Conservation (phyloP, 2,329 filamentous ascomycete species). For the Kalaharituber pfeilii region DNA sequence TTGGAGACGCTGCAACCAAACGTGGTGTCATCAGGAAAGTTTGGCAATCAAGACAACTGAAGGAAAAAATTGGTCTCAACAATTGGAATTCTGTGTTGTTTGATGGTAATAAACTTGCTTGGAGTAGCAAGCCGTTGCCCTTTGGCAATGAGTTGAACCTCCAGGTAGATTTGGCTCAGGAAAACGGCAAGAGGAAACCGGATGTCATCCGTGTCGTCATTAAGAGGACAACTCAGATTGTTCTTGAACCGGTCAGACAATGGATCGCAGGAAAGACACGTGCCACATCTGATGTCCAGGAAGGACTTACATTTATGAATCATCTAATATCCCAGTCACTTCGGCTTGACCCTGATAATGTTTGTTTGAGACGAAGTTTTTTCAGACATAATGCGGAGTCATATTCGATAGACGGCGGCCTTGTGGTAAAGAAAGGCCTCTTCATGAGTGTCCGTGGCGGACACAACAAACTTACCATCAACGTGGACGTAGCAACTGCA, state of each 20-base stretch:
- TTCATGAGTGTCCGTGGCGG: constrained; percentile 65
- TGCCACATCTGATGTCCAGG: constrained; percentile 51
- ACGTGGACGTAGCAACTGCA: constrained; percentile 80
- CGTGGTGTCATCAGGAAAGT: constrained; percentile 53
- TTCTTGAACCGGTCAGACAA: constrained; percentile 45
- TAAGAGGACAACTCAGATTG: constrained; percentile 46
- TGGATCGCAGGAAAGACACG: constrained; percentile 46
- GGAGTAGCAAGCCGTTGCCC: constrained; percentile 37
- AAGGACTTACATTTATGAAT: constrained; percentile 79
- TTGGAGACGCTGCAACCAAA: constrained; percentile 47
- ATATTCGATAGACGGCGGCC: constrained; percentile 41
- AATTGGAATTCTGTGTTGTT: constrained; percentile 24
- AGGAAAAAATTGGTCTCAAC: constrained; percentile 37
- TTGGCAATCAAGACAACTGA: constrained; percentile 45
- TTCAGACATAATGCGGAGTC: constrained; percentile 41
- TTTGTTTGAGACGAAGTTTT: constrained; percentile 43
- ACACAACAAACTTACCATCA: constrained; percentile 51
- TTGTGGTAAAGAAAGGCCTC: constrained; percentile 73
- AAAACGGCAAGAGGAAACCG: neutral
- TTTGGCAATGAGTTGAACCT: constrained; percentile 37
- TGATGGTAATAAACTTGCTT: constrained; percentile 53
- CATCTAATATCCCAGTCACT: constrained; percentile 43
- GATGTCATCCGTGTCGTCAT: constrained; percentile 37
- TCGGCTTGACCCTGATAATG: neutral
- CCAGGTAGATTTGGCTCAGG: constrained; percentile 50